Evolutionary conservation across 352 stramenopile species (phyloP).

Genomic region (Pythium angustatum): DNA sequence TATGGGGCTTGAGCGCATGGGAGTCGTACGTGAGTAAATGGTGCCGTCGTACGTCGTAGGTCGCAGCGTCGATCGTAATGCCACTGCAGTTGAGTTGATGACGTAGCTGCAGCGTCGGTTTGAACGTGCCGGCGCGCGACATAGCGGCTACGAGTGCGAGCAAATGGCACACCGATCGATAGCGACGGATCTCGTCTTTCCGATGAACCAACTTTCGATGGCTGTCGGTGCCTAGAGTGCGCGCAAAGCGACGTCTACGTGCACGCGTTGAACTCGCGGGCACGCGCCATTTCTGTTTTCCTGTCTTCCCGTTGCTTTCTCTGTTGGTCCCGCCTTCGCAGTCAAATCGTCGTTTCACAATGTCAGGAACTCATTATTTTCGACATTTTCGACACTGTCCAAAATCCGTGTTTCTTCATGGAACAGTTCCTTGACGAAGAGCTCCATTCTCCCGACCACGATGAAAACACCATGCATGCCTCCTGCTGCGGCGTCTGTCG

Average conservation of each 20-base stretch:
- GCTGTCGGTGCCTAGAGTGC: neutral
- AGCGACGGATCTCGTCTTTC: neutral
- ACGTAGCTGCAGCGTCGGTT: constrained; percentile 66
- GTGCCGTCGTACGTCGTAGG: constrained; percentile 70
- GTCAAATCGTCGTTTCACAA: constrained; percentile 1
- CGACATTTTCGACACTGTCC: constrained; percentile 15
- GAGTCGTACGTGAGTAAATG: constrained; percentile 71
- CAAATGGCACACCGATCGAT: constrained; percentile 4
- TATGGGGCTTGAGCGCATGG: constrained; percentile 42
- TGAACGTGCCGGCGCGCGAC: constrained; percentile 16
- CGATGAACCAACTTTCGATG: neutral
- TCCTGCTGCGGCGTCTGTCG: no score
- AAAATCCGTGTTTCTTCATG: neutral
- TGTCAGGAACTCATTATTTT: constrained; percentile 19
- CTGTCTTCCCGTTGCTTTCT: neutral
- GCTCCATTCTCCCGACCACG: neutral
- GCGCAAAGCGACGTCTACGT: neutral
- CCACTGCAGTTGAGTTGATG: constrained; percentile 69
- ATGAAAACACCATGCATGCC: no score
- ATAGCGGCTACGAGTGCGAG: no score
- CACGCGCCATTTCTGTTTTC: neutral
- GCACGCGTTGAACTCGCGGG: neutral
- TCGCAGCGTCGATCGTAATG: constrained; percentile 46
- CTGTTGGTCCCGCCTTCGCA: neutral
- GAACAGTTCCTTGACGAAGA: neutral